These are phyloP conservation scores for Fusarium chaquense DNA, from an alignment of 2,329 filamentous ascomycete genomes.

Conservation along the genomic window DNA sequence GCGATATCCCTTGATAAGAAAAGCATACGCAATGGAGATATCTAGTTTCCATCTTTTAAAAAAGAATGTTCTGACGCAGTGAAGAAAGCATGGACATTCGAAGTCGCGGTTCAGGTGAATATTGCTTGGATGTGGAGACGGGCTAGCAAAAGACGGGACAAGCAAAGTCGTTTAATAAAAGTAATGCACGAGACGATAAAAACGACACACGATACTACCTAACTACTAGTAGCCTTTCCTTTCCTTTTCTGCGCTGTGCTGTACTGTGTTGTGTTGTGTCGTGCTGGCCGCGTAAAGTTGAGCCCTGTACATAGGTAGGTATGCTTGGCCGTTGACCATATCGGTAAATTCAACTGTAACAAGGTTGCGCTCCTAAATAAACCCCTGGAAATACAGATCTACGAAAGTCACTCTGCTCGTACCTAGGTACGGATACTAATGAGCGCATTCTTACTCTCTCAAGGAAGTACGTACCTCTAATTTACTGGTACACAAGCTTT, in stretches of 20 bases:
- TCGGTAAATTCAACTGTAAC: constrained; percentile 1
- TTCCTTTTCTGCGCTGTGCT: not conserved
- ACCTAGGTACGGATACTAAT: not conserved
- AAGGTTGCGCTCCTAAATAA: constrained; percentile 3
- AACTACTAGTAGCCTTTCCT: not conserved
- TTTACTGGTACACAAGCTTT: not conserved
- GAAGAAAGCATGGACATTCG: not conserved
- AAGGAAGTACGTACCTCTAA: not conserved
- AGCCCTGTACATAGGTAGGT: not conserved
- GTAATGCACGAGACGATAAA: not conserved
- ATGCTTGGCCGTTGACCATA: constrained; percentile 13
- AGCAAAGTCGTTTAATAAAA: not conserved
- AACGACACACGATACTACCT: not conserved
- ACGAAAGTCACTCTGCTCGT: not conserved
- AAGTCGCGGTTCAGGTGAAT: not conserved
- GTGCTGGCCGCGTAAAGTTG: constrained; percentile 10
- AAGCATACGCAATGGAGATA: not conserved
- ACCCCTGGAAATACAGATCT: constrained; percentile 37
- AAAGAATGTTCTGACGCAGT: not conserved
- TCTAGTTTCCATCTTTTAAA: not conserved
- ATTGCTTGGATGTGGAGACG: not conserved
- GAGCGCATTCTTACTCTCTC: not conserved
- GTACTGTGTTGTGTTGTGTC: no score
- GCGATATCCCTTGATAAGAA: not conserved
- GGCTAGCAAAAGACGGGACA: not conserved